These are phyloP conservation scores for Acer saccharum DNA, from an alignment of 345 rosid species.

Conservation along the genomic window DNA sequence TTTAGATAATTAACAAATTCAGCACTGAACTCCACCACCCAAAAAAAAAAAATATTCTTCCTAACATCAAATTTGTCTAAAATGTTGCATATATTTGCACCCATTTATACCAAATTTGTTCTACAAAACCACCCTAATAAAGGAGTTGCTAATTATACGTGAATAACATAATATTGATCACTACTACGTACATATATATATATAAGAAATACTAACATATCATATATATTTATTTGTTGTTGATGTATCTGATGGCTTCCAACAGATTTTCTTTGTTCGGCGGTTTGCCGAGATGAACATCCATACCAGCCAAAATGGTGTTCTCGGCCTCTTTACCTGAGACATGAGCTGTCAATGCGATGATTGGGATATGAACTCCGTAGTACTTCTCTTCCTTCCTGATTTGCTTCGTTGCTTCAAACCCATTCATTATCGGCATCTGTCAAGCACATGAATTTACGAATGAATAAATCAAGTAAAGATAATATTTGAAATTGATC, in stretches of 20 bases:
- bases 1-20: too few relatives aligned
- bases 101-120: not conserved
- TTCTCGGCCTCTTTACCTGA: slow-evolving; percentile 38
- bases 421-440: slow-evolving; percentile 82
- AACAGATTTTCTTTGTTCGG: slow-evolving; percentile 28
- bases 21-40: too few relatives aligned
- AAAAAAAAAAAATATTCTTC: too few relatives aligned
- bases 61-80: too few relatives aligned
- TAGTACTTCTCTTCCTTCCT: slow-evolving; percentile 53
- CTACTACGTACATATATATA: not conserved
- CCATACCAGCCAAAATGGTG: slow-evolving; percentile 60
- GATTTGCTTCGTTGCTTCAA: slow-evolving; percentile 62
- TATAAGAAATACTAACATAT: not conserved
- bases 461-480: not conserved
- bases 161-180: too few relatives aligned
- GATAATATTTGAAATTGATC: not conserved
- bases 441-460: slow-evolving; percentile 12
- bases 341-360: slow-evolving; percentile 68
- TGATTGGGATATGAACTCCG: slow-evolving; percentile 61
- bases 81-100: not conserved
- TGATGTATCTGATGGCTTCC: slow-evolving; percentile 28
- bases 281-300: slow-evolving; percentile 51
- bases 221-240: slow-evolving; percentile 7
- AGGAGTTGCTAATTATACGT: too few relatives aligned
- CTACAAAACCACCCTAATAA: too few relatives aligned